These are phyloP conservation scores for Adenanthera pavonina DNA, from an alignment of 306 rosid species.

Conservation along the genomic window DNA sequence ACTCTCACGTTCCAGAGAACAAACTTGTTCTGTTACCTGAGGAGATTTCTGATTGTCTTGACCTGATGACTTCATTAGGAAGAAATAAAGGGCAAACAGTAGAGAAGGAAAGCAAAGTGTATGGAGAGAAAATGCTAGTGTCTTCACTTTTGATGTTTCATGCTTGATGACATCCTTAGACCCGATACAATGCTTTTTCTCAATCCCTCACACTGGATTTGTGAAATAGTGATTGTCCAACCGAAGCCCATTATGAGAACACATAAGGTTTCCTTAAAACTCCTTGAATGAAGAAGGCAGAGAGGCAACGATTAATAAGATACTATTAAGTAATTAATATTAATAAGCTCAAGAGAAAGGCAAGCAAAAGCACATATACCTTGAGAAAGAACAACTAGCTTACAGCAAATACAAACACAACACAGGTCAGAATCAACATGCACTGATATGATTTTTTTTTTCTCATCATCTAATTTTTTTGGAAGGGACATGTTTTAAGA, in stretches of 20 bases:
- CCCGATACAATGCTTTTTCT: neutral
- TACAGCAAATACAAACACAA: neutral
- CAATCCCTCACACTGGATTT: slow-evolving; percentile 4
- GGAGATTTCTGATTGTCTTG: no score
- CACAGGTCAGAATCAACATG: neutral
- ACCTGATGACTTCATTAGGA: no score
- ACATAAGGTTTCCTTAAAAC: no score
- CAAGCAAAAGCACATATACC: neutral
- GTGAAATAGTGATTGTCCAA: neutral
- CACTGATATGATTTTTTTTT: neutral
- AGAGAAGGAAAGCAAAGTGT: no score
- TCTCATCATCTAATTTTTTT: neutral
- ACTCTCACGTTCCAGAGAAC: no score
- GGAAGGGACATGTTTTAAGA: neutral
- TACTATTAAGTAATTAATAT: neutral
- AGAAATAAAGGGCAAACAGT: no score
- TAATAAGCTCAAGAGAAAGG: neutral
- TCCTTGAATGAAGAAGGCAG: no score
- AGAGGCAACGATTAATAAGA: neutral
- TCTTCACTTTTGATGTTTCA: slow-evolving; percentile 2
- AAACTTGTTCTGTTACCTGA: no score
- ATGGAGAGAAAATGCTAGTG: no score
- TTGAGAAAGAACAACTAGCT: neutral
- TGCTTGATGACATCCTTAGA: slow-evolving; percentile 5
- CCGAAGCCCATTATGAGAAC: neutral